These are phyloP conservation scores for Leccinum aurantiacum DNA, from an alignment of 768 basidiomycete species.

Conservation along the genomic window DNA sequence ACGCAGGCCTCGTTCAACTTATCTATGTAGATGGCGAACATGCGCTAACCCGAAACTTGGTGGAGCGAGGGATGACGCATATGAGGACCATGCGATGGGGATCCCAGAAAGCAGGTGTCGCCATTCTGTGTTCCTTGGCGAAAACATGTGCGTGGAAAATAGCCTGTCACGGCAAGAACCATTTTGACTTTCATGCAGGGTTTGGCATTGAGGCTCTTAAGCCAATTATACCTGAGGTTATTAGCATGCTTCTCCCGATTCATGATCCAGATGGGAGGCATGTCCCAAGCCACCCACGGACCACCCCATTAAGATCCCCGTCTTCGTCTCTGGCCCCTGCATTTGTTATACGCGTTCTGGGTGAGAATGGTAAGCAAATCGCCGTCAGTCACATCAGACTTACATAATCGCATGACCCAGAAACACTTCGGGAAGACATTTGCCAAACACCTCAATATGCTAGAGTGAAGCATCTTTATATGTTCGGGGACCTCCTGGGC, in stretches of 20 bases:
- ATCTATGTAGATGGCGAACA: constrained; percentile 8
- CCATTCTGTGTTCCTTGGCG: constrained; percentile 19
- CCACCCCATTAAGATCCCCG: constrained; percentile 4
- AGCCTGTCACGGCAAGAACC: not conserved
- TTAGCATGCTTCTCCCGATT: constrained; percentile 13
- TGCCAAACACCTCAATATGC: constrained; percentile 15
- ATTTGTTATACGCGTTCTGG: constrained; percentile 15
- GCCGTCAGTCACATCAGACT: not conserved
- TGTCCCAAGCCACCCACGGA: not conserved
- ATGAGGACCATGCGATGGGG: constrained; percentile 11
- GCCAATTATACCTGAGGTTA: constrained; percentile 9
- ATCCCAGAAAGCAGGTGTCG: constrained; percentile 18
- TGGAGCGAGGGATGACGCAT: constrained; percentile 13
- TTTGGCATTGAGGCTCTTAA: constrained; percentile 14
- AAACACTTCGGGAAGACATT: constrained; percentile 20
- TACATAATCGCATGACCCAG: not conserved
- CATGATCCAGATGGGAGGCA: not conserved
- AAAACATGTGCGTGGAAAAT: constrained; percentile 12
- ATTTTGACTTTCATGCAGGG: constrained; percentile 1
- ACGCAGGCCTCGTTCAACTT: not conserved
- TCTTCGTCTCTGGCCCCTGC: constrained; percentile 17
- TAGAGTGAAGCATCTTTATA: constrained; percentile 19
- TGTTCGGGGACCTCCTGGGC: constrained; percentile 11
- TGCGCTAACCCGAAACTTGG: constrained; percentile 10
- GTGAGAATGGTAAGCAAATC: constrained; percentile 9